Base-by-base conservation (phyloP, 306 rosid genomes). In the Begonia masoniana region DNA sequence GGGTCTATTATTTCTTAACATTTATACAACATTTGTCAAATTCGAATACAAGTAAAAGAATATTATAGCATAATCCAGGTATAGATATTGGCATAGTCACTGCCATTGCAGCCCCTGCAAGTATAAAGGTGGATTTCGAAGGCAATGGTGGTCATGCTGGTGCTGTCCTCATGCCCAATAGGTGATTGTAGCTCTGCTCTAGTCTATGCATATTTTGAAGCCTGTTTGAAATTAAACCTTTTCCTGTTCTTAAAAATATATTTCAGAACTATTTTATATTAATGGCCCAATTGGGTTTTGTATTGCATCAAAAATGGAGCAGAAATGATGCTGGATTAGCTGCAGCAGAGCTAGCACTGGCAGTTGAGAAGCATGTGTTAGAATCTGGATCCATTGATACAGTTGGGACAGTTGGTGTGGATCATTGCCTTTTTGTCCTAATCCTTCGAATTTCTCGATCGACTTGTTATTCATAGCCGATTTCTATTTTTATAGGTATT, bases 281-380 rank as follows among this genome's bases (percentile, higher is more conserved):
- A 31, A 7, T 21, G 24, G 24, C 2, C 3, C 24, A 3, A 21
- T 21, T 31, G 39, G 1, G 7, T 55, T 67, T 54, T 72, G 41
- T 10, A 6, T 63, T 26, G 50, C 62, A 54, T 64, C 45, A 58
- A 31, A 31, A 31, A 64, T 62, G 68, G 68, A 50, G 49, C 76
- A 91, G 97, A 78, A 91, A 83, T 46, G 94, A 91, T 63, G 99
- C 96, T 35, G 99, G 99, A 60, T 76, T 91, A n/a, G 96, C 99
- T 43, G 92, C 94, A 13, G 80, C 96, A 53, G 99, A 91, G 69
- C 74, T 91, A 67, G 92, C 84, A 12, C 71, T 85, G 43, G 88
- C 94, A 63, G 92, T 91, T 41, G 97, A 91, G 77, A 75, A 58
- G 62, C 96, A 91, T 8, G 97, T 91, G 54, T 68, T 91, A 58